Base-by-base conservation (phyloP, 2,329 filamentous ascomycete species). In the Beauveria caledonica region DNA sequence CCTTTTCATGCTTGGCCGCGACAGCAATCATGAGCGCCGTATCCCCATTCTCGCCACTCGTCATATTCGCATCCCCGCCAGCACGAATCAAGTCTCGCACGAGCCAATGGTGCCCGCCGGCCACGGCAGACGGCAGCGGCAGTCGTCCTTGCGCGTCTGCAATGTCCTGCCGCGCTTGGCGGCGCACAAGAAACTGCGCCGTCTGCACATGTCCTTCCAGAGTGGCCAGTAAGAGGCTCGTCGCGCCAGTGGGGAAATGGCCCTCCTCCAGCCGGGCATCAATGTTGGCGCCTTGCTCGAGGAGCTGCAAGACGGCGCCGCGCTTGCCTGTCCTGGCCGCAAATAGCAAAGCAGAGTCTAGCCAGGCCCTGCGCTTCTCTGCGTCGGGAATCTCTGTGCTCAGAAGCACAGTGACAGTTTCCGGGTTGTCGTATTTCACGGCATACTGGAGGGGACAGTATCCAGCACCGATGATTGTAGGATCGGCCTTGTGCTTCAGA, bases 171-270 rank as follows among this genome's bases (percentile, higher is more conserved):
- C 50, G 49, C 19, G 58, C 58, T 6, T 42, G 27, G 21, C 58
- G 58, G 1, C 58, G 58, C 3, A 60, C 50, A 2, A 60, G 50
- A 40, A 60, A 49, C 23, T 60, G 58, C 42, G 58, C 58, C 50
- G 58, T 60, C 42, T 49, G 50, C 17, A 48, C 58, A 5, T 60
- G 40, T 5, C 29, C 42, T 2, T 49, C n/a, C 3, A 49, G 10
- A 0, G 21, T 60, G 3, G 58, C 58, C 1, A 54, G 50, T 6
- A 60, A 15, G 7, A 60, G 29, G 27, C 58, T 60, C 0, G 58
- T 60, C 1, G 49, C 58, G 5, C 50, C 50, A 7, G 15, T 1
- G 3, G 50, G 58, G 11, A 2, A 15, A 36, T 17, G 8, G 11
- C 42, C 50, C 10, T 48, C 19, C 3, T 23, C 4, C 11, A 60